Conservation (phyloP, 176 grass and related monocot genomes). For the Urochloa ruziziensis region DNA sequence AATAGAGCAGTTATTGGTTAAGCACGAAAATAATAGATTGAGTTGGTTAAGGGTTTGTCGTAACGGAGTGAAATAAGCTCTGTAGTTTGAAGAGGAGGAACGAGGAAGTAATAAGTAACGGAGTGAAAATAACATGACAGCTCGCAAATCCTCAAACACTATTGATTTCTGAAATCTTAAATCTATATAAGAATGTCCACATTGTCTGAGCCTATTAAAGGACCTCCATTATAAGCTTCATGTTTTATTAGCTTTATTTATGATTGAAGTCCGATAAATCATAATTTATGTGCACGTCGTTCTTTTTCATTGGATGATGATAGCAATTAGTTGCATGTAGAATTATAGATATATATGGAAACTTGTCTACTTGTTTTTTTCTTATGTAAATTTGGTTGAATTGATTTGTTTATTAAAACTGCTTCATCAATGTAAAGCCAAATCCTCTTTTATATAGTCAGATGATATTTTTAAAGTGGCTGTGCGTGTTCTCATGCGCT, state of each 20-base stretch:
- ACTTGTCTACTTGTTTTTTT: background rate
- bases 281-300: background rate
- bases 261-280: background rate
- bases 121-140: background rate
- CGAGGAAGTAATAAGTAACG: too few relatives aligned
- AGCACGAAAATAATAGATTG: background rate
- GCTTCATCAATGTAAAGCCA: too few relatives aligned
- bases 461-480: background rate
- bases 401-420: background rate
- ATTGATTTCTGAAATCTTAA: constrained; percentile 9
- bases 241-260: too few relatives aligned
- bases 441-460: background rate
- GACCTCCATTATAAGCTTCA: background rate
- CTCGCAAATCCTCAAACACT: background rate
- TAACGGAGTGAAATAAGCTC: background rate
- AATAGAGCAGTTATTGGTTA: too few relatives aligned
- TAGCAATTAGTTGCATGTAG: background rate
- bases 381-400: background rate
- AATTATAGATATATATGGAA: background rate
- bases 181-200: background rate
- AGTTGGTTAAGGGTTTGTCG: background rate
- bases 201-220: background rate
- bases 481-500: background rate
- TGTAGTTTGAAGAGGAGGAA: background rate
- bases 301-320: background rate